Conservation (phyloP, 148 eudicot species). For the Rheum nobile region DNA sequence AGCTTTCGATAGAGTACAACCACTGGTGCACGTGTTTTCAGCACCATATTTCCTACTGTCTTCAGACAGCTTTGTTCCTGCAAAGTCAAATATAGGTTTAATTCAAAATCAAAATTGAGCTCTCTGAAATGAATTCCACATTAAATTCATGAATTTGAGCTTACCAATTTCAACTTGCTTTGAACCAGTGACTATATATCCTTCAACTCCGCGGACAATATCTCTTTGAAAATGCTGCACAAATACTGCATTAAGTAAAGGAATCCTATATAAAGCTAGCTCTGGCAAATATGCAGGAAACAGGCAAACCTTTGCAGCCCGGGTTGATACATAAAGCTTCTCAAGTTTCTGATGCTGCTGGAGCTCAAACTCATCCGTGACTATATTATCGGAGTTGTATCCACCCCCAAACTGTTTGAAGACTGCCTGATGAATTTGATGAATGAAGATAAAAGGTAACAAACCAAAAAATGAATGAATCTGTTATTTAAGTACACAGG, state of each 20-base stretch:
- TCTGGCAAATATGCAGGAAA: not conserved
- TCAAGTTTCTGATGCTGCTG: conserved; percentile 95
- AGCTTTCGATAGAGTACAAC: conserved; percentile 82
- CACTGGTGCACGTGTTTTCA: conserved; percentile 92
- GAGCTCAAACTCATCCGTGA: conserved; percentile 67
- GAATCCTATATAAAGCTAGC: not conserved
- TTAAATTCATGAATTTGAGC: not conserved
- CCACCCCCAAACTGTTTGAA: conserved; percentile 91
- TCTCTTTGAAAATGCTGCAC: conserved; percentile 98
- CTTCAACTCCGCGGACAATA: conserved; percentile 97
- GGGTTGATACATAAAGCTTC: conserved; percentile 84
- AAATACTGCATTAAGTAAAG: not conserved
- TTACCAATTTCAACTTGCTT: conserved; percentile 96
- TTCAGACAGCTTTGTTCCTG: conserved; percentile 94
- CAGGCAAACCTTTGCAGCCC: conserved; percentile 76
- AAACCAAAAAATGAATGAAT: not conserved
- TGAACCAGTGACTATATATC: conserved; percentile 90
- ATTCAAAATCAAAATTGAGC: not conserved
- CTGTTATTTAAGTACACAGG: not conserved
- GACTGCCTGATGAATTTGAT: conserved; percentile 90
- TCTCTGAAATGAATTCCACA: not conserved
- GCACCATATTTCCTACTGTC: conserved; percentile 92
- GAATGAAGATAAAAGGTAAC: not conserved
- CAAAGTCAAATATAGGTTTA: not conserved
- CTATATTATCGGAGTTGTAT: conserved; percentile 66